phyloP scores from a whole-genome alignment of 768 basidiomycete species.

The Russula vinacea region DNA sequence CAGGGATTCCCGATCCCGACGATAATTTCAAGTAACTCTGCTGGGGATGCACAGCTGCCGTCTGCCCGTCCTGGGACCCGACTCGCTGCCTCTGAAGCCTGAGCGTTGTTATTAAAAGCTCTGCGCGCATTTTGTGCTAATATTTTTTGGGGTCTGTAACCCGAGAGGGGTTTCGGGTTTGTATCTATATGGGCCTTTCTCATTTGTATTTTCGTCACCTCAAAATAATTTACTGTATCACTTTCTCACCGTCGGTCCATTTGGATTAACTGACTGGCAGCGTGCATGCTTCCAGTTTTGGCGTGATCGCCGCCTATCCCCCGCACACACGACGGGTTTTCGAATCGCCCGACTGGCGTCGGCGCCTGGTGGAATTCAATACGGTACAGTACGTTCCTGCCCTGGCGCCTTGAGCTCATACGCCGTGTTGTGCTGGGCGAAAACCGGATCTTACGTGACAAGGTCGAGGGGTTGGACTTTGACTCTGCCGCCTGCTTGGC shows the following conservation, averaged over 20 bases:
- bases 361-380: neutral
- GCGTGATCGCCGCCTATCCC: constrained; percentile 2
- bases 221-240: constrained; percentile 21
- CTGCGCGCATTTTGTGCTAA: neutral
- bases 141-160: constrained; percentile 3
- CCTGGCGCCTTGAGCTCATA: neutral
- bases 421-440: neutral
- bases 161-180: constrained; percentile 16
- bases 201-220: constrained; percentile 22
- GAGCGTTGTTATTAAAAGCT: neutral
- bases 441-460: constrained; percentile 7
- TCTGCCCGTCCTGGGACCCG: constrained; percentile 29
- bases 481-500: too few relatives aligned
- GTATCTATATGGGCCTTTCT: constrained; percentile 22
- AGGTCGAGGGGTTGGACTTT: neutral
- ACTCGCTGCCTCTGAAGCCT: constrained; percentile 25
- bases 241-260: neutral
- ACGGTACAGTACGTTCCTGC: neutral
- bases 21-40: constrained; percentile 4
- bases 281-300: neutral
- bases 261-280: neutral
- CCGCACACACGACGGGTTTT: too few relatives aligned
- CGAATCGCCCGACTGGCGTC: neutral
- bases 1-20: constrained; percentile 29
- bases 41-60: constrained; percentile 20